Evolutionary conservation across 345 rosid genomes (phyloP).

Genomic region (Citrus sp.): DNA sequence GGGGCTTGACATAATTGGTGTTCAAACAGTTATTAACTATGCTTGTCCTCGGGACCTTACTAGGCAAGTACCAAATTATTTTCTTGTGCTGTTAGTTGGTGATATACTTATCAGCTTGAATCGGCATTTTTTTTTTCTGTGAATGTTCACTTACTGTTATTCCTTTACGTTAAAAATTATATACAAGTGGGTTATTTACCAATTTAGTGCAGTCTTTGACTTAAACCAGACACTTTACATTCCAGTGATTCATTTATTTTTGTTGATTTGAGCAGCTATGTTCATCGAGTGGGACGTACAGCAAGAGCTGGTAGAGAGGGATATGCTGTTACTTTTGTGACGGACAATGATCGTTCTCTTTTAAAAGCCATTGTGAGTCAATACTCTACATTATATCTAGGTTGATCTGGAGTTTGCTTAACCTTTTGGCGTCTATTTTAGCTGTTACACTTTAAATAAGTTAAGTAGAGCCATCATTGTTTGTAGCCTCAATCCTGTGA

Average conservation of each 20-base stretch:
- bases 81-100: neutral
- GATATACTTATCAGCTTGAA: neutral
- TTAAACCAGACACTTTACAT: neutral
- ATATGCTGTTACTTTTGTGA: constrained; percentile 89
- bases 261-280: constrained; percentile 53
- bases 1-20: constrained; percentile 99
- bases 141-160: neutral
- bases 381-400: constrained; percentile 5
- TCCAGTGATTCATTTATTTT: neutral
- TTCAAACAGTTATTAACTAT: constrained; percentile 89
- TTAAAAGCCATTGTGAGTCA: constrained; percentile 84
- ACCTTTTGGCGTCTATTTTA: constrained; percentile 1
- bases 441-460: neutral
- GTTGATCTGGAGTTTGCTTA: constrained; percentile 2
- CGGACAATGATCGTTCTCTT: constrained; percentile 90
- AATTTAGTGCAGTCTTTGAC: neutral
- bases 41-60: constrained; percentile 97
- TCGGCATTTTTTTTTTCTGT: neutral
- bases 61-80: constrained; percentile 38
- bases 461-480: neutral
- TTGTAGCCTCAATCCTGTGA: neutral
- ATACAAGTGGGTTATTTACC: neutral
- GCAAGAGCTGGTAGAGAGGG: constrained; percentile 99
- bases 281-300: constrained; percentile 95
- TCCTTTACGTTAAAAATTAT: neutral